Conservation (phyloP, 2,329 filamentous ascomycete genomes). For the Aspergillus niger region DNA sequence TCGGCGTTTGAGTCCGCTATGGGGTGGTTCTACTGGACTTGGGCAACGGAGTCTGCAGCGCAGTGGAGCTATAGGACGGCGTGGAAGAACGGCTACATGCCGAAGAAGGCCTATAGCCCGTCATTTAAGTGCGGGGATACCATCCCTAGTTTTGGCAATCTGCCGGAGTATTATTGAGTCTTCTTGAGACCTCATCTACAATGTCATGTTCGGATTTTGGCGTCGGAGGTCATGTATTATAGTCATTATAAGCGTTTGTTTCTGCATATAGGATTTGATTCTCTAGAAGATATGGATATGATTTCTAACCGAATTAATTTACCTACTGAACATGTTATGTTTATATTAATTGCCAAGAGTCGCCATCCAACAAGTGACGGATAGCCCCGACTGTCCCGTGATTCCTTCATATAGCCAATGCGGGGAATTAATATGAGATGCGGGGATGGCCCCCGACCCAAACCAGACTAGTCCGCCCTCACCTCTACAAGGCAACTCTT, state of each 20-base stretch:
- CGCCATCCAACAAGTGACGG: not conserved
- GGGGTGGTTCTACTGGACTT: slow-evolving; percentile 99
- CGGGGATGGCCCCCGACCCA: not conserved
- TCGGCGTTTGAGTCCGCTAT: slow-evolving; percentile 85
- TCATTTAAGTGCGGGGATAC: slow-evolving; percentile 66
- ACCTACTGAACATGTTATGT: no score
- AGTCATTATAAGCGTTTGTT: not conserved
- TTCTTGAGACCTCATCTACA: slow-evolving; percentile 35
- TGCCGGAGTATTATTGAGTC: slow-evolving; percentile 49
- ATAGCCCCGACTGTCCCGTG: no score
- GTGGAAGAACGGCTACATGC: slow-evolving; percentile 79
- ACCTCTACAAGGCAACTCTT: slow-evolving; percentile 20
- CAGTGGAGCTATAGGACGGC: slow-evolving; percentile 73
- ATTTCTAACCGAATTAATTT: not conserved
- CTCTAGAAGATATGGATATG: not conserved
- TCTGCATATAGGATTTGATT: no score
- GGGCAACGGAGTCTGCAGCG: slow-evolving; percentile 81
- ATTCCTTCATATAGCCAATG: not conserved
- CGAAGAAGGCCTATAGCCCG: slow-evolving; percentile 69
- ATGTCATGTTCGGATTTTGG: not conserved
- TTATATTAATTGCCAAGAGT: not conserved
- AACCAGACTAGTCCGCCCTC: not conserved
- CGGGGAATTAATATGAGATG: not conserved
- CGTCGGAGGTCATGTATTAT: not conserved
- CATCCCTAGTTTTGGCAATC: slow-evolving; percentile 48